Conservation (phyloP, 2,329 filamentous ascomycete genomes). For the Cordyceps fumosorosea region DNA sequence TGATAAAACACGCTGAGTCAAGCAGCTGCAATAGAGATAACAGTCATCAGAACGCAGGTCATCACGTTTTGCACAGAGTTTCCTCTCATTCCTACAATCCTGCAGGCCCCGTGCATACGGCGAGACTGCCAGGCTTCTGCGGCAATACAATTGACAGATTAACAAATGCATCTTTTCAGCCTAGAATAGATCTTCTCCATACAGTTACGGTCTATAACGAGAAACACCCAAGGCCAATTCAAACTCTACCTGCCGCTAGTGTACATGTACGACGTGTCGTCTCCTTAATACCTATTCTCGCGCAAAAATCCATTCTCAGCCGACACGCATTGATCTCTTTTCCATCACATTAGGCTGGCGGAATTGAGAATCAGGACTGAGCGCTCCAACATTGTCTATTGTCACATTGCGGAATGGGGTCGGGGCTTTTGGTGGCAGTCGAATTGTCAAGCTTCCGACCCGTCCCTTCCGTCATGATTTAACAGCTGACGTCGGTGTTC, state of each 20-base stretch:
- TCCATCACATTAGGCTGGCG: background rate
- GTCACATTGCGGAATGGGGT: background rate
- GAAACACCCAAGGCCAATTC: slow-evolving; percentile 29
- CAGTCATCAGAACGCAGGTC: no score
- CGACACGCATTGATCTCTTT: slow-evolving; percentile 10
- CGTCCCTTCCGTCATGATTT: slow-evolving; percentile 26
- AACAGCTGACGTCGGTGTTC: slow-evolving; percentile 55
- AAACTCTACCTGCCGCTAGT: slow-evolving; percentile 43
- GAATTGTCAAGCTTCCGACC: slow-evolving; percentile 31
- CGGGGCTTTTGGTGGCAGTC: slow-evolving; percentile 8
- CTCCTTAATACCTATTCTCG: slow-evolving; percentile 16
- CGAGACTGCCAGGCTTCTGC: no score
- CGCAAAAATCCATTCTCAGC: slow-evolving; percentile 12
- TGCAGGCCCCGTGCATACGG: no score
- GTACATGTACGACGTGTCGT: slow-evolving; percentile 38
- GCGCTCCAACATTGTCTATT: slow-evolving; percentile 9
- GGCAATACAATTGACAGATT: background rate
- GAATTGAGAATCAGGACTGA: background rate
- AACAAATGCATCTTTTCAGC: slow-evolving; percentile 27
- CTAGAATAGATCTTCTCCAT: slow-evolving; percentile 37
- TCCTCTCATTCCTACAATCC: no score
- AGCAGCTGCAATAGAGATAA: background rate
- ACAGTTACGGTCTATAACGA: slow-evolving; percentile 43
- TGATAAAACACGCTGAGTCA: background rate
- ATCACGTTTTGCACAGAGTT: no score